phyloP scores from a whole-genome alignment of 1,139 yeast genomes.

The Kluyveromyces marxianus region DNA sequence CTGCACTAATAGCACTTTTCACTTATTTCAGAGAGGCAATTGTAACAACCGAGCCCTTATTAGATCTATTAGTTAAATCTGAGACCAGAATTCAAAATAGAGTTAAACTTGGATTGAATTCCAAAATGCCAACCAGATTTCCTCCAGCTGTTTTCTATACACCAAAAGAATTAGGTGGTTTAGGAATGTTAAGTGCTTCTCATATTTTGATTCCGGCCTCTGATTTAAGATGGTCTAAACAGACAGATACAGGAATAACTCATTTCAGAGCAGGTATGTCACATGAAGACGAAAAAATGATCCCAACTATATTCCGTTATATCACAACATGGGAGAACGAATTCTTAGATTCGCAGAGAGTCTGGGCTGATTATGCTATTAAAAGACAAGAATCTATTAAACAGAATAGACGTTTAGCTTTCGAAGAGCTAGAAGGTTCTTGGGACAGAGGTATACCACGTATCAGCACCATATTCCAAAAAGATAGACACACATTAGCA shows the following conservation, averaged over 20 bases:
- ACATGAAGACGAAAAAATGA: conserved; percentile 66
- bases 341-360: conserved; percentile 86
- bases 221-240: conserved; percentile 84
- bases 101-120: conserved; percentile 89
- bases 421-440: conserved; percentile 86
- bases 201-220: conserved; percentile 92
- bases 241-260: conserved; percentile 90
- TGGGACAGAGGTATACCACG: conserved; percentile 98
- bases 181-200: conserved; percentile 96
- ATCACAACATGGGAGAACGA: conserved; percentile 97
- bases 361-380: conserved; percentile 95
- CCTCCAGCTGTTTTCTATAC: conserved; percentile 99
- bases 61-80: conserved; percentile 79
- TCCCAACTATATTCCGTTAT: conserved; percentile 90
- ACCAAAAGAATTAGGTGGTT: conserved; percentile 93
- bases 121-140: conserved; percentile 97
- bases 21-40: conserved; percentile 93
- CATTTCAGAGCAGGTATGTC: conserved; percentile 94
- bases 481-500: conserved; percentile 89
- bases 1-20: conserved; percentile 78
- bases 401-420: conserved; percentile 77
- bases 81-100: conserved; percentile 93
- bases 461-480: conserved; percentile 89
- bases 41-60: conserved; percentile 66
- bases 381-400: conserved; percentile 83